Base-by-base conservation (phyloP, 306 rosid species). In the Arachis hypogaea region DNA sequence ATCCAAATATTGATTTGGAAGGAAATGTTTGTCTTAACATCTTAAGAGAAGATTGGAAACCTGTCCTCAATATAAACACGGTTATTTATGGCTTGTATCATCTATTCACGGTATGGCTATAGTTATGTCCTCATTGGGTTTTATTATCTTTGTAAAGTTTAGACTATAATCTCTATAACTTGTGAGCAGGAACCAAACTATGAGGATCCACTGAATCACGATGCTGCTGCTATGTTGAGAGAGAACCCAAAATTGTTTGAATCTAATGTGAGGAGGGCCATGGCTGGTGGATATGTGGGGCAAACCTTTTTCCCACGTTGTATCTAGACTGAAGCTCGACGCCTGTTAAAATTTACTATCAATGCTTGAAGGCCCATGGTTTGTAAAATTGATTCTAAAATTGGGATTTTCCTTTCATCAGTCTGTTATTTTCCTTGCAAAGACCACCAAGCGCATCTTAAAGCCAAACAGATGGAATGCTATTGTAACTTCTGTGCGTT, bases 31-130 rank as follows among this genome's bases (percentile, higher is more conserved):
- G 97, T 82, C 96, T 93, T 68, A 93, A 93, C 87, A 91, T 93
- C 80, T 82, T 93, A 59, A 82, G 98, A 77, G 98, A 93, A 82
- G 98, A 91, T 79, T 93, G 98, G 98, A 93, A 93, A 80, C 98
- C 98, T 80, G 96, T 93, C 49, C 93, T 93, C 50, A 93, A 88
- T 57, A 89, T 93, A 59, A 93, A 91, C 84, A 89, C 96, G 5
- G 62, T 93, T 45, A 85, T 93, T 57, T 91, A 93, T 73, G 98
- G 98, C 77, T 78, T 93, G 81, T 89, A 82, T 81, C 97, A 93
- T 88, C 90, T 93, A 60, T 93, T 91, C 82, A 87, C 94, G 83
- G 96, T 93, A 91, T 22, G 33, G 50, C 66, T 75, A 46, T 33
- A 40, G 5, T 10, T 47, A 36, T 16, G 41, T 10, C 12, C 8